These are phyloP conservation scores for Phaeolepiota aurea DNA, from an alignment of 768 basidiomycete species.

Conservation along the genomic window DNA sequence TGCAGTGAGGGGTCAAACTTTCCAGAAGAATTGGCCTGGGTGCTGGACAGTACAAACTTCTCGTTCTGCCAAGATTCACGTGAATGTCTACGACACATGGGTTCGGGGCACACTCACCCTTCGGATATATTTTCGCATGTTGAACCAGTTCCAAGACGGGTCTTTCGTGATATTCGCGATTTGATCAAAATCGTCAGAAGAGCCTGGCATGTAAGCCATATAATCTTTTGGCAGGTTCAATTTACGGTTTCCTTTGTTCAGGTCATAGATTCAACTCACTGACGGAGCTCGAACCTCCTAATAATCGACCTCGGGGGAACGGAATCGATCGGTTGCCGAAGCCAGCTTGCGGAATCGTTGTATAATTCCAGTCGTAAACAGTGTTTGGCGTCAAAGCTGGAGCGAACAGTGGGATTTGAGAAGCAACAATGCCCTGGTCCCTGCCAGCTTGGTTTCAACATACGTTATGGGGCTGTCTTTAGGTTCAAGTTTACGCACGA, in stretches of 20 bases:
- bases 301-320: constrained; percentile 15
- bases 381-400: constrained; percentile 10
- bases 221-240: too few species aligned
- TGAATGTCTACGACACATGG: not conserved
- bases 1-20: constrained; percentile 7
- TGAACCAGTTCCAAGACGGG: not conserved
- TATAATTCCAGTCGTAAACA: constrained; percentile 20
- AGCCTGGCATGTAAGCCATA: too few species aligned
- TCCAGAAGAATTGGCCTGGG: constrained; percentile 8
- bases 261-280: too few species aligned
- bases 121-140: not conserved
- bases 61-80: constrained; percentile 7
- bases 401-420: constrained; percentile 6
- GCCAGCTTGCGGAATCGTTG: constrained; percentile 13
- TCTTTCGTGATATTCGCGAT: too few species aligned
- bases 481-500: too few species aligned
- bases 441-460: too few species aligned
- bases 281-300: constrained; percentile 19
- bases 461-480: too few species aligned
- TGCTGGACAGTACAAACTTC: constrained; percentile 9
- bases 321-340: constrained; percentile 13
- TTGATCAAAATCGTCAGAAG: too few species aligned
- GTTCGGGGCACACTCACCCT: not conserved
- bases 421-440: constrained; percentile 8
- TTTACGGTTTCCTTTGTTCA: too few species aligned